phyloP scores from a whole-genome alignment of 2,329 filamentous ascomycete species.

The Sporothrix phasma region DNA sequence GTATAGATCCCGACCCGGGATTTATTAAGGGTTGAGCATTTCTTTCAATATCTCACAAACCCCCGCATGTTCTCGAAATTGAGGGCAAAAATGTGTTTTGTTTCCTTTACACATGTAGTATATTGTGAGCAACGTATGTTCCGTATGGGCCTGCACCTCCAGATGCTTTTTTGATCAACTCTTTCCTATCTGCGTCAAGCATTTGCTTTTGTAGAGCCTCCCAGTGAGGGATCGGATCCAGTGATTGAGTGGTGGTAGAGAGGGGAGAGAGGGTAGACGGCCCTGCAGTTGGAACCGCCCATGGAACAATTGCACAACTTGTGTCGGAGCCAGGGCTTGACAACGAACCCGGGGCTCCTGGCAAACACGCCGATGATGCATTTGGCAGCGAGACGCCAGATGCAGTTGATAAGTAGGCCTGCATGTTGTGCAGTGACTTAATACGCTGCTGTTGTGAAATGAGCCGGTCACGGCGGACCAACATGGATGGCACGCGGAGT shows the following conservation, averaged over 20 bases:
- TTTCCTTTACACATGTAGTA: neutral
- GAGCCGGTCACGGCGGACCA: slow-evolving; percentile 45
- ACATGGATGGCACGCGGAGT: slow-evolving; percentile 51
- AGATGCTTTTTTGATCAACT: slow-evolving; percentile 33
- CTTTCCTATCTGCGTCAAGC: slow-evolving; percentile 34
- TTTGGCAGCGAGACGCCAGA: neutral
- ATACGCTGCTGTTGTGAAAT: slow-evolving; percentile 37
- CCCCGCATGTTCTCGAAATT: too few relatives aligned
- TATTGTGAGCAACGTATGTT: neutral
- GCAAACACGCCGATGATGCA: neutral
- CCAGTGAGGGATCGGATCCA: slow-evolving; percentile 37
- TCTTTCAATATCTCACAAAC: too few relatives aligned
- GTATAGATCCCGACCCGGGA: too few relatives aligned
- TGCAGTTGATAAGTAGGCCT: slow-evolving; percentile 27
- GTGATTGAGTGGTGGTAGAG: slow-evolving; percentile 16
- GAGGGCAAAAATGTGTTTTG: neutral
- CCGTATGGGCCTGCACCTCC: slow-evolving; percentile 12
- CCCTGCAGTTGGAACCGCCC: neutral
- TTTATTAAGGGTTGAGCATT: too few relatives aligned
- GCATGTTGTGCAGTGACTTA: slow-evolving; percentile 24
- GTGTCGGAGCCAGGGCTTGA: neutral
- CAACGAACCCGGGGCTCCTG: neutral
- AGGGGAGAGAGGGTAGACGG: neutral
- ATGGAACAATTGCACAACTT: neutral
- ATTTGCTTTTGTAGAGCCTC: slow-evolving; percentile 39